Conservation (phyloP, 2,329 filamentous ascomycete species). For the Alternaria sp. region DNA sequence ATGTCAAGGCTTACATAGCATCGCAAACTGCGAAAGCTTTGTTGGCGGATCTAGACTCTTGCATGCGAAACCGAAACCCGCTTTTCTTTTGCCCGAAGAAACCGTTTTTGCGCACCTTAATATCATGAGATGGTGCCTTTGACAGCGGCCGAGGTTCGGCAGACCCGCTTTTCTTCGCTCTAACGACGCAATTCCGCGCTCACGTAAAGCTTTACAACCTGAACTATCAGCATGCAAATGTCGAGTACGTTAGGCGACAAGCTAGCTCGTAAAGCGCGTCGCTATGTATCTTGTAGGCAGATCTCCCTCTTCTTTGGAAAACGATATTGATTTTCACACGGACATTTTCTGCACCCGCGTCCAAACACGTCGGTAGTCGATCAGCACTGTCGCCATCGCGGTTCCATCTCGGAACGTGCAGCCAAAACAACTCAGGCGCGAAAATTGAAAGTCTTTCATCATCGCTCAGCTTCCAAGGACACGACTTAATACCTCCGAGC, state of each 20-base stretch:
- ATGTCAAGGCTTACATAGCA: background rate
- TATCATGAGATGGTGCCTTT: background rate
- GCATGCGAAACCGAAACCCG: background rate
- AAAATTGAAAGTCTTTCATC: background rate
- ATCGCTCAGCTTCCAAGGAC: too few relatives aligned
- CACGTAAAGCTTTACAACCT: slow-evolving; percentile 15
- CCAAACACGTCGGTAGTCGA: background rate
- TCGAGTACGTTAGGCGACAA: background rate
- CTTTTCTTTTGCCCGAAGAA: background rate
- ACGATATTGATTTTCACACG: background rate
- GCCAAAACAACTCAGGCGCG: background rate
- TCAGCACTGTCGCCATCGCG: background rate
- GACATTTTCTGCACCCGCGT: background rate
- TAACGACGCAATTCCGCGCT: slow-evolving; percentile 16
- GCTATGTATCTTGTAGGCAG: background rate
- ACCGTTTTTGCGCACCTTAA: background rate
- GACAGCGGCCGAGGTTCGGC: slow-evolving; percentile 6
- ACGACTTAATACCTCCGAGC: background rate
- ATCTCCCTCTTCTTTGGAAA: background rate
- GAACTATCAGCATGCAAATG: slow-evolving; percentile 3
- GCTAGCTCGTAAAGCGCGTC: background rate
- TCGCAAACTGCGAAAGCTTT: background rate
- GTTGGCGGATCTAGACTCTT: background rate
- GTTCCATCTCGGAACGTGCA: background rate
- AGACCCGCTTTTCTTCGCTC: slow-evolving; percentile 11